Conservation (phyloP, 108 stramenopile species). For the Chaetoceros tenuissimus region DNA sequence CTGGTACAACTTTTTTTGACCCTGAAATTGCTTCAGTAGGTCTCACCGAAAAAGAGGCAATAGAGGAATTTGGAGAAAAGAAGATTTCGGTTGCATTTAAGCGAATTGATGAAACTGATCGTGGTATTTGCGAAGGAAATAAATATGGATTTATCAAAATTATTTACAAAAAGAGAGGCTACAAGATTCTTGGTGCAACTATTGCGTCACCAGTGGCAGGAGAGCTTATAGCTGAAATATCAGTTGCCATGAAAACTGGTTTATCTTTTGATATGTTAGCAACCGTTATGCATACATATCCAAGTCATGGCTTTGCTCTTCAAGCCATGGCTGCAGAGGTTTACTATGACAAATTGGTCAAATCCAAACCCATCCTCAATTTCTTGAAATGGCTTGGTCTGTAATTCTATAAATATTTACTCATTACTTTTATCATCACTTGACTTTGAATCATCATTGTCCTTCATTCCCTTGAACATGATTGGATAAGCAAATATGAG, state of each 20-base stretch:
- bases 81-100: slow-evolving; percentile 41
- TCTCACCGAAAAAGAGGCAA: slow-evolving; percentile 63
- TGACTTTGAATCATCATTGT: too few relatives aligned
- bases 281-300: slow-evolving; percentile 52
- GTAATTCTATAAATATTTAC: too few relatives aligned
- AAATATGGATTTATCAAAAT: slow-evolving; percentile 44
- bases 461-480: too few relatives aligned
- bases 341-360: slow-evolving; percentile 38
- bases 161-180: slow-evolving; percentile 23
- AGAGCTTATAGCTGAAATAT: slow-evolving; percentile 49
- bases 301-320: slow-evolving; percentile 41
- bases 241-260: slow-evolving; percentile 28
- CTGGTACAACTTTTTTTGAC: slow-evolving; percentile 73
- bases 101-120: slow-evolving; percentile 33
- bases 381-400: slow-evolving; percentile 42
- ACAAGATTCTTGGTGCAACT: slow-evolving; percentile 46
- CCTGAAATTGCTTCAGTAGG: slow-evolving; percentile 80
- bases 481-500: too few relatives aligned
- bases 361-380: slow-evolving; percentile 18
- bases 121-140: slow-evolving; percentile 38
- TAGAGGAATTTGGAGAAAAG: slow-evolving; percentile 42
- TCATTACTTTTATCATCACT: too few relatives aligned
- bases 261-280: slow-evolving; percentile 37
- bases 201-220: slow-evolving; percentile 51
- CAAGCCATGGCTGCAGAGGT: slow-evolving; percentile 53